phyloP scores from a whole-genome alignment of 495 filamentous ascomycete species.

The Podospora didyma region DNA sequence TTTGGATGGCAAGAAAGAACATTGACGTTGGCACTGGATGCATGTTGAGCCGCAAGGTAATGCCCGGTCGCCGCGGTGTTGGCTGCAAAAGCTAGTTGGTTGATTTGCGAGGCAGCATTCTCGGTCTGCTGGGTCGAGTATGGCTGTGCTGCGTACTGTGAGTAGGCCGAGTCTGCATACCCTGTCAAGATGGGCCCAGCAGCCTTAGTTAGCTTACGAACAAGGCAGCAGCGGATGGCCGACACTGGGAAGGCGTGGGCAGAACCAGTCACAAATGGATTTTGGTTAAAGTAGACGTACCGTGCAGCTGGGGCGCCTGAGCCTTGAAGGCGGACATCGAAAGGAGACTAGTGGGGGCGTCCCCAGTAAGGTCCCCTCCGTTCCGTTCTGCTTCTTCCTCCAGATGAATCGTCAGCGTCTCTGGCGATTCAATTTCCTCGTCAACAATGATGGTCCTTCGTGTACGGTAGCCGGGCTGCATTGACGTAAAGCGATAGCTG shows the following conservation, averaged over 20 bases:
- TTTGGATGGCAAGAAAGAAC: conserved; percentile 65
- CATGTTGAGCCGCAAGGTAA: conserved; percentile 44
- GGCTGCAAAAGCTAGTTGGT: conserved; percentile 51
- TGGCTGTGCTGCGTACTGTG: conserved; percentile 13
- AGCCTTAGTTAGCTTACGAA: neutral
- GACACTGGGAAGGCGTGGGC: too few relatives aligned
- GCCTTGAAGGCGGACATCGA: conserved; percentile 44
- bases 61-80: conserved; percentile 47
- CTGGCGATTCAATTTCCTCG: conserved; percentile 45
- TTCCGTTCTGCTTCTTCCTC: conserved; percentile 45
- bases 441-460: conserved; percentile 48
- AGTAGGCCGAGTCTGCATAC: conserved; percentile 47
- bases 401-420: conserved; percentile 45
- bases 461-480: conserved; percentile 43
- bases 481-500: neutral
- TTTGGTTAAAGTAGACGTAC: conserved; percentile 26
- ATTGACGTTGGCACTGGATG: conserved; percentile 38
- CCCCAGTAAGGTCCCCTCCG: conserved; percentile 46
- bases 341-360: conserved; percentile 49
- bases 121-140: conserved; percentile 41
- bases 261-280: neutral
- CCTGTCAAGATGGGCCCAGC: conserved; percentile 26
- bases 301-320: conserved; percentile 44
- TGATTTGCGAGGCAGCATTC: conserved; percentile 46
- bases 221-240: neutral